Base-by-base conservation (phyloP, 2,329 filamentous ascomycete genomes). In the Sporothrix phasma region DNA sequence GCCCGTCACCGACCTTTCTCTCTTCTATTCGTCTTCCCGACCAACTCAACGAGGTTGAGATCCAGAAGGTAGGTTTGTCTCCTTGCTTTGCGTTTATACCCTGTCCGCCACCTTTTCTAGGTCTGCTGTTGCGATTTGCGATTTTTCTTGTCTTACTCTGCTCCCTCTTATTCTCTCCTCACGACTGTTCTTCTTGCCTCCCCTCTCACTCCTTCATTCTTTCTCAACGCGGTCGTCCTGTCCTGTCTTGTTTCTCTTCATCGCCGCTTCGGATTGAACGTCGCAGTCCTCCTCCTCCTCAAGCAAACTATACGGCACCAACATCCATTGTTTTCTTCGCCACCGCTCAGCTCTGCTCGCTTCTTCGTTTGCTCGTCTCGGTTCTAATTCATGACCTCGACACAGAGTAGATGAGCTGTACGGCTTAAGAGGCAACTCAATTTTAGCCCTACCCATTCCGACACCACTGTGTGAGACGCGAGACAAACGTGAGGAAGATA, bases 41-140 rank as follows among this genome's bases (percentile, higher is more conserved):
- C 63, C 7, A 37, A 70, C 70, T 68, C 34, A 39, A 43, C 29
- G 6, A 54, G 39, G 17, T 47, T 24, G 45, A 19, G 37, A 49
- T 43, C 26, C 34, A 22, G 22, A 51, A 62, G 59, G 60, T 62
- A 62, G 31, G 60, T 49, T 31, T 62, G 22, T 61, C 41, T 71
- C 70, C 70, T 71, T 71, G 73, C 70, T 72, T 69, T 68, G 69
- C 71, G 70, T 70, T 69, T 45, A 34, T 43, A n/a, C 1, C 51
- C 34, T 29, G 19, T 51, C 46, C 34, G 59, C 59, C 59, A 51
- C 45, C 45, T 51, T 8, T 15, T 51, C 59, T 41, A 26, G 45
- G 51, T 61, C 45, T 61, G 26, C 59, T 39, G 26, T 60, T 15
- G 1, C 41, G 43, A 34, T 43, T 43, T 34, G 15, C 43, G 61